Conservation (phyloP, 2,329 filamentous ascomycete genomes). For the Fusarium avenaceum region DNA sequence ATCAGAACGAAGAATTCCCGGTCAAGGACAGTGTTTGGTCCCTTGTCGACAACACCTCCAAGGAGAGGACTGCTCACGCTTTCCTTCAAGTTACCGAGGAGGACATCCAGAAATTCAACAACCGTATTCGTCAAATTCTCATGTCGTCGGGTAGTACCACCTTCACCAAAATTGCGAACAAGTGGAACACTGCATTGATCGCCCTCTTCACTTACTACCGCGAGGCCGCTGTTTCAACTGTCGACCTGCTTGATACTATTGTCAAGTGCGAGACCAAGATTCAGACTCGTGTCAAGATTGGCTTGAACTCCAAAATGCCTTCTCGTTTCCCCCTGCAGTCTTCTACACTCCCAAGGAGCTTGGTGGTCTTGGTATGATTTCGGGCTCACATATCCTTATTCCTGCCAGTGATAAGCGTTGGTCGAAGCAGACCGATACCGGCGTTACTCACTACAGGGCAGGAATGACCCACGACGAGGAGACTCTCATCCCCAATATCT, state of each 20-base stretch:
- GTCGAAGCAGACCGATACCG: conserved; percentile 98
- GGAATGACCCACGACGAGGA: conserved; percentile 99
- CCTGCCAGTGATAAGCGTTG: conserved; percentile 97
- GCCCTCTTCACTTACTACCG: conserved; percentile 98
- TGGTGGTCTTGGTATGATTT: conserved; percentile 98
- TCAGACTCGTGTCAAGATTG: conserved; percentile 98
- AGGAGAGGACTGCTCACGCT: conserved; percentile 96
- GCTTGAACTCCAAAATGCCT: conserved; percentile 99
- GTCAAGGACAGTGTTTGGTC: conserved; percentile 99
- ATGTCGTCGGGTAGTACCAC: conserved; percentile 99
- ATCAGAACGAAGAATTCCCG: conserved; percentile 95
- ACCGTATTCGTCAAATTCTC: conserved; percentile 96
- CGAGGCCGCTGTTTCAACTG: conserved; percentile 95
- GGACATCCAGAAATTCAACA: conserved; percentile 99
- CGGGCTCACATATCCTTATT: conserved; percentile 96
- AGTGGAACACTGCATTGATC: conserved; percentile 99
- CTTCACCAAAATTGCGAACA: conserved; percentile 99
- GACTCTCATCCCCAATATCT: conserved; percentile 97
- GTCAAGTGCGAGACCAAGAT: conserved; percentile 99
- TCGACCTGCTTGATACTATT: conserved; percentile 94
- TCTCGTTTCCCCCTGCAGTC: conserved; percentile 98
- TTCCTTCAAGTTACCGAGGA: conserved; percentile 98
- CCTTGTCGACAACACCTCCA: conserved; percentile 93
- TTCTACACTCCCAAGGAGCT: conserved; percentile 99
- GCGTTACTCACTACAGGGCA: conserved; percentile 95